Conservation (phyloP, 2,329 filamentous ascomycete species). For the Fusarium temperatum region DNA sequence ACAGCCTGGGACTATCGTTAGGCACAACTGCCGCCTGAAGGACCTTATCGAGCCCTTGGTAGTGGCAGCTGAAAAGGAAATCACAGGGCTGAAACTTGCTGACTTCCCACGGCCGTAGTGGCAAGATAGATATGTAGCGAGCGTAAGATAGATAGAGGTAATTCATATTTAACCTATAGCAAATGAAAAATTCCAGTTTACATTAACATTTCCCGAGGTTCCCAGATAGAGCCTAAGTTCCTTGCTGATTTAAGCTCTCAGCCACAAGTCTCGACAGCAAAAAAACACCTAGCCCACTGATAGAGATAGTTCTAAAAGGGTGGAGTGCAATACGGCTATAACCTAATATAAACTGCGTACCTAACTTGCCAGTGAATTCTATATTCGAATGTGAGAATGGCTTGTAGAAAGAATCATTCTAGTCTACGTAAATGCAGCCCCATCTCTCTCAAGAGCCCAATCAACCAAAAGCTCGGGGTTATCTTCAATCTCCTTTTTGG, state of each 20-base stretch:
- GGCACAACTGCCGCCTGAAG: no score
- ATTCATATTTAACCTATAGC: accelerated
- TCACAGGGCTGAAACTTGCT: no score
- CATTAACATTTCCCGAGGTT: accelerated
- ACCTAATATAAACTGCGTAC: no score
- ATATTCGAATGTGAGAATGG: no score
- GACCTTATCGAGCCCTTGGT: no score
- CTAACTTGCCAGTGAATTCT: no score
- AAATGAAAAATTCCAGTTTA: accelerated
- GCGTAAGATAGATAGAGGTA: no score
- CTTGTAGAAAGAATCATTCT: accelerated
- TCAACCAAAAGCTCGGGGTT: background rate
- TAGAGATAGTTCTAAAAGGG: background rate
- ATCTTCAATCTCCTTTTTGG: background rate
- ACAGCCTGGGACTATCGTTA: no score
- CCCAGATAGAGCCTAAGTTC: accelerated
- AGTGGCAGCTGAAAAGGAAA: no score
- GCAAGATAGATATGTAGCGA: no score
- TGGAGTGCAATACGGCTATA: background rate
- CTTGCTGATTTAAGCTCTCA: accelerated
- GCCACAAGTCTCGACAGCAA: no score
- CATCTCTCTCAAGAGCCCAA: background rate
- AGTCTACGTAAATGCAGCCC: background rate
- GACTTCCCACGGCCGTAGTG: no score
- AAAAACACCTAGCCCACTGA: accelerated